Conservation (phyloP, 192 early-diverging fungal genomes). For the Allomyces macrogynus region DNA sequence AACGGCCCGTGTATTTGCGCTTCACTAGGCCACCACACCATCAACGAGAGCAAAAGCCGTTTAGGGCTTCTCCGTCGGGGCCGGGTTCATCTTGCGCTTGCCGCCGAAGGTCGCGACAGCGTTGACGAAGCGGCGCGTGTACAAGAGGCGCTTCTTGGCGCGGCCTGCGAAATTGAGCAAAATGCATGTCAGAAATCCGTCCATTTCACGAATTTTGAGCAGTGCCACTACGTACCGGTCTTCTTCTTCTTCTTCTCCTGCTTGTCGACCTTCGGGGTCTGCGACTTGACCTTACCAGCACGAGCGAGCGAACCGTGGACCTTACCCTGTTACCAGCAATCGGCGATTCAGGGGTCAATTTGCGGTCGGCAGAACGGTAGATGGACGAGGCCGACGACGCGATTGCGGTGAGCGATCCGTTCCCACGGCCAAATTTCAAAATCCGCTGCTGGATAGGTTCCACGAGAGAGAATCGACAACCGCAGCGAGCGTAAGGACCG, state of each 20-base stretch:
- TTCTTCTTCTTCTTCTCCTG: slow-evolving; percentile 92
- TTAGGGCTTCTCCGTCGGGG: slow-evolving; percentile 21
- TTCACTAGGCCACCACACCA: too few relatives aligned
- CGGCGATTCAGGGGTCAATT: too few relatives aligned
- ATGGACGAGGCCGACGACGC: too few relatives aligned
- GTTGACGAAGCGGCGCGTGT: slow-evolving; percentile 97
- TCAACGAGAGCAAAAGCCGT: slow-evolving; percentile 1
- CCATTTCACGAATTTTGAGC: not conserved
- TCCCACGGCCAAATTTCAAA: too few relatives aligned
- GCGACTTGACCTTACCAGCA: slow-evolving; percentile 99
- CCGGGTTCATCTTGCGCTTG: slow-evolving; percentile 54
- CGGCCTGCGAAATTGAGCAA: slow-evolving; percentile 31
- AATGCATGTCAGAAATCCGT: not conserved
- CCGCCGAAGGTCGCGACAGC: slow-evolving; percentile 62
- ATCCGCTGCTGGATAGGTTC: too few relatives aligned
- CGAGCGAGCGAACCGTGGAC: slow-evolving; percentile 99
- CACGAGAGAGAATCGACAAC: too few relatives aligned
- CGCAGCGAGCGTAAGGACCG: too few relatives aligned
- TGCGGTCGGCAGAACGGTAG: too few relatives aligned
- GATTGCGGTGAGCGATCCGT: too few relatives aligned
- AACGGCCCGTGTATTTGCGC: too few relatives aligned
- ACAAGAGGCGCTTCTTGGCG: slow-evolving; percentile 87
- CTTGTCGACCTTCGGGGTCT: slow-evolving; percentile 94
- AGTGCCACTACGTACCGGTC: slow-evolving; percentile 17
- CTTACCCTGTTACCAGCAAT: slow-evolving; percentile 59